A percentile compares a stretch with the other conserved stretches of the same genome.
These are phyloP conservation scores for Pneumocystis sp. DNA, from an alignment of 1,139 yeast species.

Conservation along the genomic window DNA sequence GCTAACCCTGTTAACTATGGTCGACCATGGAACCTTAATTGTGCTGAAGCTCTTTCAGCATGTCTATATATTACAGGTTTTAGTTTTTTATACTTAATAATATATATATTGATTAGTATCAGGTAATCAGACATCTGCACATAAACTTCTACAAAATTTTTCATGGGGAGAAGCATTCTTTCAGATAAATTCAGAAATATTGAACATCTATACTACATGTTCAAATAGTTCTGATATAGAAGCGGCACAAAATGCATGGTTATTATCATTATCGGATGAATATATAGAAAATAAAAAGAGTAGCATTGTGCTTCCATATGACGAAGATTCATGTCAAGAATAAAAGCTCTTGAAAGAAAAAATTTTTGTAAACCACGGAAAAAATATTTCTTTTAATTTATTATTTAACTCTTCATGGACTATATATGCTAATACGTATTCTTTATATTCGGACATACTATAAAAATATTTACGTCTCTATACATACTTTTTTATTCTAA, in stretches of 20 bases:
- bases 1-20: conserved; percentile 97
- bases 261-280: neutral
- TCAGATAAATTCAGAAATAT: conserved; percentile 62
- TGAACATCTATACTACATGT: conserved; percentile 62
- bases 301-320: neutral
- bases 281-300: neutral
- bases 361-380: neutral
- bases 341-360: neutral
- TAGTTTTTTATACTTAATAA: neutral
- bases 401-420: too few species aligned
- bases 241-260: conserved; percentile 61
- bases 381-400: too few species aligned
- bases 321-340: neutral
- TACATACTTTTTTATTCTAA: too few species aligned
- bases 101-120: neutral
- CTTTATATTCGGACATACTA: too few species aligned
- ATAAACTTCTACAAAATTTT: conserved; percentile 54
- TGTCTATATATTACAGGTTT: conserved; percentile 83
- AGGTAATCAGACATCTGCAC: conserved; percentile 69
- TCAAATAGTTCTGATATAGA: conserved; percentile 65
- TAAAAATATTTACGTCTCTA: neutral
- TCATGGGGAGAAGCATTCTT: conserved; percentile 88
- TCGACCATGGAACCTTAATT: conserved; percentile 85
- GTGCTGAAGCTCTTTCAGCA: conserved; percentile 96
- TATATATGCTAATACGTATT: too few species aligned